These are phyloP conservation scores for Solanum medicagineum DNA, from an alignment of 257 asterid species.

Conservation along the genomic window DNA sequence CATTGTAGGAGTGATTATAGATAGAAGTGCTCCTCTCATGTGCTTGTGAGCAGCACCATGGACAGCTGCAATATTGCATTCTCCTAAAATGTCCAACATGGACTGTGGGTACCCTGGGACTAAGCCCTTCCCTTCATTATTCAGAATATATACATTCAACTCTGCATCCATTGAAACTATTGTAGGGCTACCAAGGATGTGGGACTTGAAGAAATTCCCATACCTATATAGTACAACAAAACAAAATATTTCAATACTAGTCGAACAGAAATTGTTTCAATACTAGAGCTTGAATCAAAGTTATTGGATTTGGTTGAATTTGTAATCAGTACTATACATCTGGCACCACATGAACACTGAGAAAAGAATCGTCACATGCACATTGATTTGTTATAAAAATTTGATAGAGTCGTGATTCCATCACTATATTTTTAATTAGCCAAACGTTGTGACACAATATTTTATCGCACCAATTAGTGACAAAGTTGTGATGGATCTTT, in stretches of 20 bases:
- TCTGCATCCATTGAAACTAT: conserved; percentile 81
- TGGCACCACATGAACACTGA: not conserved
- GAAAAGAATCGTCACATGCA: no score
- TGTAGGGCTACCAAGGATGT: conserved; percentile 75
- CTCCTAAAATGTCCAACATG: conserved; percentile 71
- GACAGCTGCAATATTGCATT: conserved; percentile 59
- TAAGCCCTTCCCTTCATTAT: conserved; percentile 66
- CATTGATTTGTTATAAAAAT: no score
- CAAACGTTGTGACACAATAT: no score
- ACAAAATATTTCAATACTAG: no score
- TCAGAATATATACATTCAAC: conserved; percentile 49
- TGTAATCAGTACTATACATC: not conserved
- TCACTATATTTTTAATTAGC: not conserved
- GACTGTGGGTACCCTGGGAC: conserved; percentile 89
- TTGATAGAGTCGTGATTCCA: not conserved
- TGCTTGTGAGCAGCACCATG: conserved; percentile 51
- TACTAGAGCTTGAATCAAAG: no score
- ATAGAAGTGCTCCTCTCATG: conserved; percentile 46
- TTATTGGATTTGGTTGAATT: not conserved
- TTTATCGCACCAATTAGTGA: no score
- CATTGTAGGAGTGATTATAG: conserved; percentile 47
- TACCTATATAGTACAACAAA: conserved; percentile 20
- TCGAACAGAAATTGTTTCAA: no score
- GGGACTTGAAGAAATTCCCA: conserved; percentile 74
- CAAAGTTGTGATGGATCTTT: no score